Percentiles rank a stretch among this genome's conserved stretches.
Conservation (phyloP, 257 asterid genomes). For the Solanum pimpinellifolium region DNA sequence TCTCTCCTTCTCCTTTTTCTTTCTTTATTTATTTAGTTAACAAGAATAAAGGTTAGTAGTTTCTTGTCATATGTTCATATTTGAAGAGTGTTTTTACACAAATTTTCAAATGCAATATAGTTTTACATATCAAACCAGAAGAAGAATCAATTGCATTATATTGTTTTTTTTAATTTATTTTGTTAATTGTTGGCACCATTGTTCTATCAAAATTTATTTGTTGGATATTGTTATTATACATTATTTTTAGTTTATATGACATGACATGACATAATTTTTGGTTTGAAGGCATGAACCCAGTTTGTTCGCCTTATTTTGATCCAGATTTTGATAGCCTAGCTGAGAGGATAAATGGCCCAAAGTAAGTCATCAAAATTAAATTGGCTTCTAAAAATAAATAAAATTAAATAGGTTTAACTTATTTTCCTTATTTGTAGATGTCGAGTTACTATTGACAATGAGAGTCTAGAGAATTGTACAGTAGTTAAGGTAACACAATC, state of each 20-base stretch:
- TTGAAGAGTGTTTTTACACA: not conserved
- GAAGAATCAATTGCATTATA: not conserved
- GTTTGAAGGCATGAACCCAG: slow-evolving; percentile 32
- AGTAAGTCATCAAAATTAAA: slow-evolving; percentile 20
- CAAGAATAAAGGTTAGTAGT: not conserved
- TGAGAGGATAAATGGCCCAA: slow-evolving; percentile 60
- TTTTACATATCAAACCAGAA: not conserved
- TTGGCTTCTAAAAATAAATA: not conserved
- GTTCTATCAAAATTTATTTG: not conserved
- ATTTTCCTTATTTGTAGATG: slow-evolving; percentile 29
- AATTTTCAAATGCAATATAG: not conserved
- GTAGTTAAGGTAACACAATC: slow-evolving; percentile 36
- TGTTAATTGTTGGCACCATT: not conserved
- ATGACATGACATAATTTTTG: not conserved
- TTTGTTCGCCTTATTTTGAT: slow-evolving; percentile 59
- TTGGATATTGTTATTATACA: not conserved
- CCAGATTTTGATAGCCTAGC: slow-evolving; percentile 68
- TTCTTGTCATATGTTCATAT: not conserved
- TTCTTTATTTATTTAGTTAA: not conserved
- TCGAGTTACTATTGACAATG: slow-evolving; percentile 54
- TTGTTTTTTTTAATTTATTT: not conserved
- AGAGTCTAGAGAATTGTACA: slow-evolving; percentile 44
- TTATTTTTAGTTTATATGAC: not conserved
- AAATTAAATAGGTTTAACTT: not conserved
- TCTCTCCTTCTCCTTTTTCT: slow-evolving; percentile 4